Base-by-base conservation (phyloP, 176 grass and related monocot genomes). In the Triticum turgidum region DNA sequence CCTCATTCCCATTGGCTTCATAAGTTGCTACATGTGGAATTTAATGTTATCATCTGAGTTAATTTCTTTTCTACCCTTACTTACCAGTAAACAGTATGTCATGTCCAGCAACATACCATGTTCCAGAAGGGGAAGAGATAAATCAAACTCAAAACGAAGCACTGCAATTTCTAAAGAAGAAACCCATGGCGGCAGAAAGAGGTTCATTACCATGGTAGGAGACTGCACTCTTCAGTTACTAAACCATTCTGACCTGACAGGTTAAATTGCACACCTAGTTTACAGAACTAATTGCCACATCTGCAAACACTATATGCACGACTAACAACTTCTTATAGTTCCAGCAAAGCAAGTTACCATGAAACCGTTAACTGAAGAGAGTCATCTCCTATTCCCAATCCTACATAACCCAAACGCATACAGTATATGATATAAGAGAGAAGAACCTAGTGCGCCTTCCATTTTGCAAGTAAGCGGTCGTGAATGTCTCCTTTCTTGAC, bases 401-500 rank as follows among this genome's bases (percentile, higher is more conserved):
- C n/a, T 74, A 52, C 14, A 35, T 61, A 38, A 77, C 58, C 41
- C 64, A 85, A 58, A 59, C 7, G 7, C 56, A 21, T 59, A 59
- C 56, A n/a, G 56, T 61, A 78, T 21, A 68, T 69, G 72, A 81
- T 34, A 85, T 27, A 47, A 49, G 54, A 58, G 65, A 51, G 38
- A 41, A 79, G 27, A 83, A 65, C 44, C 80, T 94, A 90, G 52
- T 59, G 89, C 13, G 89, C 82, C 87, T 94, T 96, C 96, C 93
- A 98, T 91, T 91, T 96, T 11, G 27, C 86, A 29, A 98, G 54
- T 41, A 98, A 87, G 80, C 80, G 78, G 22, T 96, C 96, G 29
- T 89, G 91, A 82, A 96, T 91, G 27, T 72, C 5, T 59, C 45
- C 90, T 80, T 91, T 96, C 20, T 85, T 80, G 78, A 98, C 73